A percentile compares a stretch with the other conserved stretches of the same genome.
phyloP scores from a whole-genome alignment of 2,329 filamentous ascomycete genomes.

The Coniochaeta sp. region DNA sequence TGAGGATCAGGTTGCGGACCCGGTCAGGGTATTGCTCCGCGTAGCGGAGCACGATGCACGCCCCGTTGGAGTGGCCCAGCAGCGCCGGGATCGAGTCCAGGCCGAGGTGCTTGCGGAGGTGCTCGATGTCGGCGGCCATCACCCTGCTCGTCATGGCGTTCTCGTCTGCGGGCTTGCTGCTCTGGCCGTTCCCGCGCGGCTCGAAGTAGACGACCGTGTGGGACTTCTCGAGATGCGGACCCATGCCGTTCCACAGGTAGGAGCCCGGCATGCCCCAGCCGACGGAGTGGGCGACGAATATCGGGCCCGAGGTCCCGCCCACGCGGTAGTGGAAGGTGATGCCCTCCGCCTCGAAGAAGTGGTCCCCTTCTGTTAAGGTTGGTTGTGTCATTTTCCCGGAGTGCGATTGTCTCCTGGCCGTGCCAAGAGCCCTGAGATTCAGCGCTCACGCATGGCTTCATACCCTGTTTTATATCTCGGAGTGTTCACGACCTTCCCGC shows the following conservation, averaged over 20 bases:
- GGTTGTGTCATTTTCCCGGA: too few species aligned
- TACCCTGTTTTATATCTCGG: not conserved
- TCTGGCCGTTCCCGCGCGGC: constrained; percentile 1
- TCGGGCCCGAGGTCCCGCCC: not conserved
- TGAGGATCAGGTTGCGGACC: not conserved
- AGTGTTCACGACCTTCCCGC: not conserved
- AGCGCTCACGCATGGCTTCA: not conserved
- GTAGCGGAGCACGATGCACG: constrained; percentile 1
- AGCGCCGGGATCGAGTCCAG: not conserved
- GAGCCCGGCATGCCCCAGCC: constrained; percentile 4
- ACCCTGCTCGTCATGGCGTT: not conserved
- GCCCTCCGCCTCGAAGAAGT: constrained; percentile 1
- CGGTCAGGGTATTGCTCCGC: not conserved
- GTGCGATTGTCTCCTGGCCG: too few species aligned
- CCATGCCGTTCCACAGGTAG: constrained; percentile 1
- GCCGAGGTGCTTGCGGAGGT: not conserved
- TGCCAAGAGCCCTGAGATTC: too few species aligned
- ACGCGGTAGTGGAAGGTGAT: constrained; percentile 3
- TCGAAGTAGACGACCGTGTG: constrained; percentile 2
- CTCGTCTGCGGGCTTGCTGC: not conserved
- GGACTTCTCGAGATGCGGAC: not conserved
- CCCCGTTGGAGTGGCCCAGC: not conserved
- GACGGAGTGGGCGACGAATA: constrained; percentile 2
- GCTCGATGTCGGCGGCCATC: constrained; percentile 2
- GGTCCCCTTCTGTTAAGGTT: not conserved